Base-by-base conservation (phyloP, 768 basidiomycete genomes). In the Paxillus involutus region DNA sequence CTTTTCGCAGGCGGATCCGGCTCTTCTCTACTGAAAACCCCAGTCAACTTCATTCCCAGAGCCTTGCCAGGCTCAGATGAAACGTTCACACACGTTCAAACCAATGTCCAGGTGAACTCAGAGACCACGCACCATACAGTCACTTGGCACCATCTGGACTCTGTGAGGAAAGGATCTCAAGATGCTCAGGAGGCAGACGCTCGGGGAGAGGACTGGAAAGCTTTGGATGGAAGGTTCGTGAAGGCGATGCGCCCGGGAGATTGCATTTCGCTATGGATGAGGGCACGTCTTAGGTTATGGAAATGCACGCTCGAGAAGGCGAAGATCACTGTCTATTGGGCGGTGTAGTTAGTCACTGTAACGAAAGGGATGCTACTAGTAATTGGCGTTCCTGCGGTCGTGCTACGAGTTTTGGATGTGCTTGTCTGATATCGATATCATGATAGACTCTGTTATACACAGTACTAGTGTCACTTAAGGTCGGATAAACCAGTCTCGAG, bases 181-280 rank as follows among this genome's bases (percentile, higher is more conserved):
- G 48, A 29, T 26, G 53, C 48, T 10, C n/a, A 41, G 17, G 42
- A 32, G 14, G 53, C 53, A 26, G 41, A 11, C 11, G 43, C 6
- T 14, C 29, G 33, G 13, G 42, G 53, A n/a, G 47, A 44, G 19
- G 49, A 47, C 17, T 55, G 53, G 53, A 50, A 50, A 36, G 40
- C 49, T 14, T 55, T 44, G 2, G 47, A 55, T 29, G 53, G 48
- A 14, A 50, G 24, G 26, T 43, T 50, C 43, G 41, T 55, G 19
- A 47, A 42, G 24, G 24, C 24, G 40, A 36, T 55, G 32, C 36
- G 42, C 6, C 30, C 26, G 3, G 53, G 53, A 0, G 53, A 55
- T 44, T 55, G 48, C 24, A 55, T 55, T 44, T 35, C 53, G n/a
- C 43, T 50, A 16, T 55, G 53, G 53, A 55, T 55, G 49, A 50